phyloP scores from a whole-genome alignment of 2,329 filamentous ascomycete genomes.

The Xylariaceae sp. region DNA sequence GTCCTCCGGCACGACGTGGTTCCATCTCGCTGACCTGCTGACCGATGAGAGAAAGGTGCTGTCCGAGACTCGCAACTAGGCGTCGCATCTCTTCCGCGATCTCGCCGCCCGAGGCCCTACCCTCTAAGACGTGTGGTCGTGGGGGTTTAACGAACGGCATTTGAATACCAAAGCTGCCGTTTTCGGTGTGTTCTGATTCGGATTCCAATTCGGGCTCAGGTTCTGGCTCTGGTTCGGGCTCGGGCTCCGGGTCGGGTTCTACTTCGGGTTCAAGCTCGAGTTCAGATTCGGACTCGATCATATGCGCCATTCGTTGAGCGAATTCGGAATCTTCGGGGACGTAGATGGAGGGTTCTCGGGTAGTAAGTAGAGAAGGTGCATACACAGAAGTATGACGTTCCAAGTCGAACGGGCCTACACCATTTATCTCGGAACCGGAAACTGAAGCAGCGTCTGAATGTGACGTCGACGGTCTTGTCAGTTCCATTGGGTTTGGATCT shows the following conservation, averaged over 20 bases:
- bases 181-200: conserved; percentile 6
- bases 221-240: neutral
- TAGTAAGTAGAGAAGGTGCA: conserved; percentile 34
- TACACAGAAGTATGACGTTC: conserved; percentile 58
- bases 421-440: conserved; percentile 50
- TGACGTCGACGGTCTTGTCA: conserved; percentile 50
- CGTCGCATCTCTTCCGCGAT: conserved; percentile 48
- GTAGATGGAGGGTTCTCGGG: conserved; percentile 55
- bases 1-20: conserved; percentile 25
- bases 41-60: conserved; percentile 45
- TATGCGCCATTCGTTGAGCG: conserved; percentile 29
- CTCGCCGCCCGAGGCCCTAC: conserved; percentile 46
- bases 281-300: neutral
- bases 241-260: conserved; percentile 8
- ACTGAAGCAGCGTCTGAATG: conserved; percentile 55
- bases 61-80: conserved; percentile 45
- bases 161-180: conserved; percentile 9
- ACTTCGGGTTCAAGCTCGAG: neutral
- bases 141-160: conserved; percentile 43
- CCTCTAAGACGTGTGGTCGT: conserved; percentile 49
- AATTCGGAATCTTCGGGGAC: conserved; percentile 55
- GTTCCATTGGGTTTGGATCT: conserved; percentile 44
- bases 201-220: conserved; percentile 7
- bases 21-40: conserved; percentile 40
- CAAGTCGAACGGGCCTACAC: conserved; percentile 56